Base-by-base conservation (phyloP, 495 filamentous ascomycete genomes). In the Pseudotulostoma volvatum region DNA sequence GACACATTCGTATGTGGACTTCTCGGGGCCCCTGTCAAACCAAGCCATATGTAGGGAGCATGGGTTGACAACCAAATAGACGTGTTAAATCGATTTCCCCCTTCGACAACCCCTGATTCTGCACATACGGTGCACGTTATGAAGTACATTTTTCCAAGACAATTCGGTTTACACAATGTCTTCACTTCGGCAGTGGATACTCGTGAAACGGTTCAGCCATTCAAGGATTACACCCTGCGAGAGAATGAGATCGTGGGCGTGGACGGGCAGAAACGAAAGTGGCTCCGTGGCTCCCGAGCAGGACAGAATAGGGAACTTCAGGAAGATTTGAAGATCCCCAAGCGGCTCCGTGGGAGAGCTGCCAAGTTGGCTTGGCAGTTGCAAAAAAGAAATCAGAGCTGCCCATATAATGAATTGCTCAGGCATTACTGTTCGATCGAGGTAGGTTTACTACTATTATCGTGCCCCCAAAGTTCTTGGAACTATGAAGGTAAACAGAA, bases 131-230 rank as follows among this genome's bases (percentile, higher is more conserved):
- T 77, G 4, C 83, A 80, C 42, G 59, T 95, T 18, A 72, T 93
- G 73, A 85, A 84, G 59, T 88, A 97, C 54, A 76, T 97, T 1
- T 97, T 97, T 45, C 90, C 90, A 20, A 68, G 79, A 14, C 85
- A 96, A 52, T 95, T 93, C 51, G 74, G 74, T 2, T 61, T 97
- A 9, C 82, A 88, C 46, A 97, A 94, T 58, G 83, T 79, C n/a
- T 95, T 96, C 47, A 82, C 80, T 0, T 75, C 73, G 1, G 52
- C 60, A 8, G 62, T 79, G 9, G 69, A 88, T 48, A 52, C 49
- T 11, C 71, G 56, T 19, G 72, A 85, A 43, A 84, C 74, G 0
- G 60, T 67, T 0, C 76, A 84, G 36, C 66, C 68, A 20, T 75
- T 86, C 46, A 87, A 83, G 45, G 82, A 90, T 50, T 88, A 87